Evolutionary conservation across 306 rosid genomes (phyloP).

Genomic region (Ormosia emarginata): DNA sequence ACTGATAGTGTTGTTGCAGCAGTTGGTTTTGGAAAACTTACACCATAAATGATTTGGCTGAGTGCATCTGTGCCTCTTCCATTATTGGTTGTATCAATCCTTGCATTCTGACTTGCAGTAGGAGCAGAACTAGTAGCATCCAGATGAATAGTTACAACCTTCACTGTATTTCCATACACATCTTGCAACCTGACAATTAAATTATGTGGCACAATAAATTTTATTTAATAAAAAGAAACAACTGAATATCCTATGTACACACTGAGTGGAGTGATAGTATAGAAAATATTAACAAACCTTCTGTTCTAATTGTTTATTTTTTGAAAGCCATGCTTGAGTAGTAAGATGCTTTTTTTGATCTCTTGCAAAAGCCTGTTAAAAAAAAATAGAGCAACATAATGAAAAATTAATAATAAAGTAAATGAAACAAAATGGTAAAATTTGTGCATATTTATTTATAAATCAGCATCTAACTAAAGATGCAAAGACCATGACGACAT

Average conservation of each 20-base stretch:
- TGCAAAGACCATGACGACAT: neutral
- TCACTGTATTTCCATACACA: no score
- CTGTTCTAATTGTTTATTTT: conserved; percentile 53
- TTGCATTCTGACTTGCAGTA: no score
- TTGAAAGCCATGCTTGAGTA: conserved; percentile 74
- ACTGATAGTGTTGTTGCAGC: no score
- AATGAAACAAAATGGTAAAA: neutral
- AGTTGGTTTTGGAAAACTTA: no score
- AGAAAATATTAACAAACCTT: conserved; percentile 46
- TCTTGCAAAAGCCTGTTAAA: conserved; percentile 60
- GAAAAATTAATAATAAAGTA: neutral
- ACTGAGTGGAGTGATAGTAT: neutral
- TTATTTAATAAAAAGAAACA: neutral
- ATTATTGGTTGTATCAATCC: no score
- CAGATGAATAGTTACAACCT: no score
- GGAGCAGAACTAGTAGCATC: no score
- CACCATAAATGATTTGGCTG: no score
- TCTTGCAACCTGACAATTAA: conserved; percentile 45
- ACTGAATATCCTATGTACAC: neutral
- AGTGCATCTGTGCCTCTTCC: no score
- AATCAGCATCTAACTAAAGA: neutral
- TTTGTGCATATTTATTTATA: neutral
- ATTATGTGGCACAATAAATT: neutral
- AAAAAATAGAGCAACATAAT: neutral
- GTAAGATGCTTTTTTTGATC: conserved; percentile 65